A percentile compares a stretch with the other conserved stretches of the same genome.
phyloP scores from a whole-genome alignment of 139 green algal species.

The Tetradesmus lagerheimii region DNA sequence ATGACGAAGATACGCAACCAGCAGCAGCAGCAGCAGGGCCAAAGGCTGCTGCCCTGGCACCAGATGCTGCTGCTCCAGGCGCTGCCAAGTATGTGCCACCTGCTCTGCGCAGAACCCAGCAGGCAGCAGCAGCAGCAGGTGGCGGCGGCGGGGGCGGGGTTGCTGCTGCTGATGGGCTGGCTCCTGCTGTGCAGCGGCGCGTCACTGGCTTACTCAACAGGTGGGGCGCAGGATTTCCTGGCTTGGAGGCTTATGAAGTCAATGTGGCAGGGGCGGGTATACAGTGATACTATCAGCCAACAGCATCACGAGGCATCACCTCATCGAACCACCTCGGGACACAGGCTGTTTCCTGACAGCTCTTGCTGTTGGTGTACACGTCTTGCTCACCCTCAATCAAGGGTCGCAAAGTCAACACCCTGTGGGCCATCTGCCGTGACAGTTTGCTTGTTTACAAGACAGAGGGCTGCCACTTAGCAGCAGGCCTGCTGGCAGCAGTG shows the following conservation, averaged over 20 bases:
- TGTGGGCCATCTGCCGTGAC: too few species aligned
- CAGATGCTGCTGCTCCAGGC: constrained; percentile 5
- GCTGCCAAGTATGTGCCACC: constrained; percentile 72
- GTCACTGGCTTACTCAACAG: constrained; percentile 85
- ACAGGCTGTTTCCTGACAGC: too few species aligned
- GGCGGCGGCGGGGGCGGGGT: constrained; percentile 1
- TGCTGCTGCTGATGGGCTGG: constrained; percentile 17
- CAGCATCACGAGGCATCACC: too few species aligned
- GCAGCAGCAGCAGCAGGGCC: constrained; percentile 38
- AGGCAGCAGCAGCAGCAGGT: constrained; percentile 2
- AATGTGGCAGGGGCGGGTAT: neutral
- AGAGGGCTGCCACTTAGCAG: too few species aligned
- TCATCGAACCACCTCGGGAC: too few species aligned
- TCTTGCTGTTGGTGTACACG: too few species aligned
- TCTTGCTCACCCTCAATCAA: too few species aligned
- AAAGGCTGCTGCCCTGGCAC: neutral
- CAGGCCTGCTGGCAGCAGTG: too few species aligned
- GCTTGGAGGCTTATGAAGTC: neutral
- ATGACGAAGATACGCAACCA: neutral
- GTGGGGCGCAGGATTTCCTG: constrained; percentile 15
- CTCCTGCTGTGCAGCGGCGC: constrained; percentile 56
- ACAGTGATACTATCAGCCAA: too few species aligned
- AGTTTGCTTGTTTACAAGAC: too few species aligned
- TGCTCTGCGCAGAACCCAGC: constrained; percentile 56
- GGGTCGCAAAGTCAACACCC: too few species aligned